These are phyloP conservation scores for Takakia lepidozioides DNA, from an alignment of 225 moss, liverwort and hornwort species.

Conservation along the genomic window DNA sequence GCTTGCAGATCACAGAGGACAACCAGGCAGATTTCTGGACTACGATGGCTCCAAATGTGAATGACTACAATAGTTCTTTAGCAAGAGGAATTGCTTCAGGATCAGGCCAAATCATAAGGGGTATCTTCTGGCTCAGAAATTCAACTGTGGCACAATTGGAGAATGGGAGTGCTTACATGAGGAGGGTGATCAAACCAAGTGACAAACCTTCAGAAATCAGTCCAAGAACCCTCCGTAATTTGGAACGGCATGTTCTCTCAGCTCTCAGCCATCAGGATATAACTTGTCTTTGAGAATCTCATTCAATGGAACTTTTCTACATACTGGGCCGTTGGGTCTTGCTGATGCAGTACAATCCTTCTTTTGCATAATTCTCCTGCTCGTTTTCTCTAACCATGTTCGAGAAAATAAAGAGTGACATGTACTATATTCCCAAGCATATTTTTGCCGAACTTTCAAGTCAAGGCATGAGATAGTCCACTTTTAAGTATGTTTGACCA, in stretches of 20 bases:
- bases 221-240: slow-evolving; percentile 16
- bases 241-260: slow-evolving; percentile 37
- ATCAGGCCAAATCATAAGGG: slow-evolving; percentile 47
- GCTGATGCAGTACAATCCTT: too few relatives aligned
- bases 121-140: slow-evolving; percentile 48
- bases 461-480: background rate
- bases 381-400: too few relatives aligned
- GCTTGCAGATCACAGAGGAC: slow-evolving; percentile 1
- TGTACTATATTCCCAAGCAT: too few relatives aligned
- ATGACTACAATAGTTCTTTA: slow-evolving; percentile 41
- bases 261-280: too few relatives aligned
- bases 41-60: too few relatives aligned
- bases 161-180: slow-evolving; percentile 25
- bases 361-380: background rate
- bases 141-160: slow-evolving; percentile 27
- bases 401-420: too few relatives aligned
- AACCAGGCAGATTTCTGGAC: slow-evolving; percentile 8
- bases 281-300: too few relatives aligned
- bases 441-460: too few relatives aligned
- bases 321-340: too few relatives aligned
- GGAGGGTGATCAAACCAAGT: slow-evolving; percentile 21
- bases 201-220: slow-evolving; percentile 25
- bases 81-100: slow-evolving; percentile 37
- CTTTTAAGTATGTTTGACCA: background rate
- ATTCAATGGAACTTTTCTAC: too few relatives aligned